Base-by-base conservation (phyloP, 1,139 yeast genomes). In the Pichia sp. region DNA sequence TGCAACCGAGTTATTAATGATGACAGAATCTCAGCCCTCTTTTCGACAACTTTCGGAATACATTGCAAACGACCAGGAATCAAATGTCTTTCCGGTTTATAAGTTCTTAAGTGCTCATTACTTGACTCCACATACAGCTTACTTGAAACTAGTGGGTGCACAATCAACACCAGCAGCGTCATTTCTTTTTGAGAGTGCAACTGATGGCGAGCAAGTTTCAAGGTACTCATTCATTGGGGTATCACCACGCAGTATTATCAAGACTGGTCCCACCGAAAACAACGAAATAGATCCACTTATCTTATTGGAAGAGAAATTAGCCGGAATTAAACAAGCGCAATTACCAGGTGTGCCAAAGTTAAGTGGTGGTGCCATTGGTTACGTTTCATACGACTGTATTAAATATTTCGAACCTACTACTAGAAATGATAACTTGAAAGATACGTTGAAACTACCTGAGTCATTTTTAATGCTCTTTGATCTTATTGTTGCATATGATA, bases 341-440 rank as follows among this genome's bases (percentile, higher is more conserved):
- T 73, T 86, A 45, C 95, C 95, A 0, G 95, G 95, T 43, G 73
- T 87, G 56, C 97, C 97, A 8, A 81, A 80, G 59, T 76, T 92
- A 56, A 84, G 93, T 64, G 99, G 99, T 54, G 99, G 99, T 60
- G 98, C 98, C 8, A 80, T 93, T 52, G 99, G 99, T 0, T 93
- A 90, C 67, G 84, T 93, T 49, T 89, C 97, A 0, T 93, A 93
- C 66, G 99, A 95, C 70, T 93, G 99, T 75, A 87, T 93, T 67
- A 87, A 90, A 67, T 93, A 93, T 71, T 93, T 93, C 65, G 99
- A 93, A 72, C 99, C 99, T 55, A 85, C 79, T 65, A 92, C 98
- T 1, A 77, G 78, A 57, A 80, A 90, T 62, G 81, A 79, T 8
- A 80, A 79, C 7, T 75, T 92, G 64, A 82, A 86, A 64, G 98